Percentiles rank a stretch among this genome's conserved stretches.
These are phyloP conservation scores for Lathyrus aphaca DNA, from an alignment of 306 rosid genomes.

Conservation along the genomic window DNA sequence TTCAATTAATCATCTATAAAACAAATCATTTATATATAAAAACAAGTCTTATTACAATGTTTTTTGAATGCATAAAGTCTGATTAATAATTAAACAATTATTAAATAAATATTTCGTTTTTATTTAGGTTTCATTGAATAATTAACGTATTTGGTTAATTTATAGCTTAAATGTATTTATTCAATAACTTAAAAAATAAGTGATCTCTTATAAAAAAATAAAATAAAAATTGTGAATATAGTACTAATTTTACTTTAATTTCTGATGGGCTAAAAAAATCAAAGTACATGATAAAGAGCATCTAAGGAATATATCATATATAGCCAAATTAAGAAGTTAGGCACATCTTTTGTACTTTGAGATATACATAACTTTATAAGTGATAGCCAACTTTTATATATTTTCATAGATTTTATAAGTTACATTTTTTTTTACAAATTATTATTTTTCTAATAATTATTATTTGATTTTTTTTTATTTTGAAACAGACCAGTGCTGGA, in stretches of 20 bases:
- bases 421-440: neutral
- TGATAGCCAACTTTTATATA: neutral
- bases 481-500: conserved; percentile 90
- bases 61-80: neutral
- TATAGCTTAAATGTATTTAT: too few species aligned
- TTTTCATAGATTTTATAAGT: conserved; percentile 14
- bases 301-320: conserved; percentile 30
- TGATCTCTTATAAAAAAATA: too few species aligned
- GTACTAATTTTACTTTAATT: neutral
- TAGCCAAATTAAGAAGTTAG: conserved; percentile 23
- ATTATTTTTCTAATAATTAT: conserved; percentile 1
- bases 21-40: neutral
- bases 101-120: too few species aligned
- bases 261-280: neutral
- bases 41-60: neutral
- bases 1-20: neutral
- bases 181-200: too few species aligned
- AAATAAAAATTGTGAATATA: too few species aligned
- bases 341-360: conserved; percentile 32
- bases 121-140: too few species aligned
- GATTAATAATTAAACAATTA: neutral
- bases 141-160: too few species aligned
- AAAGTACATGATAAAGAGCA: neutral
- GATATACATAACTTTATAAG: neutral
- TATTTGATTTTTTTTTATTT: conserved; percentile 4